Base-by-base conservation (phyloP, 805 yeast species). In the Metschnikowia henanensis region DNA sequence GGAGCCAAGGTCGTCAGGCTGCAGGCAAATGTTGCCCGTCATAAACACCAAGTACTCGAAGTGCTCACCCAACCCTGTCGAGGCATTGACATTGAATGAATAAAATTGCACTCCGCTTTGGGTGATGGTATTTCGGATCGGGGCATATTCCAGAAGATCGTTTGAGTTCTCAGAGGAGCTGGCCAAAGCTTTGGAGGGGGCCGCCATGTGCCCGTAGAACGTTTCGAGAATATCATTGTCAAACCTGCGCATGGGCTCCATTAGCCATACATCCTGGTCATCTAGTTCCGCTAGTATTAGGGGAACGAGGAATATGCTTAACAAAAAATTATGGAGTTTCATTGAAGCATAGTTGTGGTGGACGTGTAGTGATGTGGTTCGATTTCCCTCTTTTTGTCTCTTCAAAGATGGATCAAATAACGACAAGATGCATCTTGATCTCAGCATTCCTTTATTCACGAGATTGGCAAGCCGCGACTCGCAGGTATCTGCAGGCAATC, bases 1-100 rank as follows among this genome's bases (percentile, higher is more conserved):
- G 9, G 52, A 38, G 1, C 30, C 34, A 12, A 60, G 37, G 43
- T 61, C 56, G 7, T 25, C 39, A 0, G 75, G 72, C 42, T 66
- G 65, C 48, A 30, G 45, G 49, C 82, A 78, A 12, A 79, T 65
- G 41, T 77, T 76, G 2, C 80, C 83, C 13, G 79, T 72, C 15
- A 79, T 45, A 50, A 75, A 79, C 33, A 78, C 63, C 58, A 77
- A 61, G 41, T 68, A 62, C 51, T 78, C 73, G 53, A 70, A 76
- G 48, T 65, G 65, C 31, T 68, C 68, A 2, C 79, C 76, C 20
- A 75, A 41, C 1, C 78, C 80, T 2, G 67, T 55, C 4, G 73
- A 60, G 3, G 74, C 66, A 49, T 75, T 75, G 39, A 76, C 75
- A 35, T 53, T 59, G 54, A 73, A 75, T 20, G 72, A 65, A 50